Evolutionary conservation across 2,329 filamentous ascomycete genomes (phyloP).

Genomic region (Calonectria pteridis): DNA sequence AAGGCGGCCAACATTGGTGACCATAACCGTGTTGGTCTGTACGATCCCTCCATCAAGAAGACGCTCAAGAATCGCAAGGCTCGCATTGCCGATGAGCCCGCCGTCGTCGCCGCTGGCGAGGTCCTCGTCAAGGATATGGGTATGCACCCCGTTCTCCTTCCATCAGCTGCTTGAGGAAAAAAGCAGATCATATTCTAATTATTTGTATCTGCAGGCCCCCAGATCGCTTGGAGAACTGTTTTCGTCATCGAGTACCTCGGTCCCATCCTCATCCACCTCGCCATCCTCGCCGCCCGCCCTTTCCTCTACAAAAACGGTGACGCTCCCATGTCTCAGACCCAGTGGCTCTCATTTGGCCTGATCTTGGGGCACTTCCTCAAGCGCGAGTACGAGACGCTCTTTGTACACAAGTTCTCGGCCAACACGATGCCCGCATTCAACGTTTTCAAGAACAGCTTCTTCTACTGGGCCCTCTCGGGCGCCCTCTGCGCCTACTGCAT

Average conservation of each 20-base stretch:
- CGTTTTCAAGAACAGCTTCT: conserved; percentile 93
- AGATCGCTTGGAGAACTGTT: conserved; percentile 93
- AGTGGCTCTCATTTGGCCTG: conserved; percentile 80
- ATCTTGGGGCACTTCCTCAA: conserved; percentile 90
- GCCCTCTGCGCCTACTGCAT: conserved; percentile 86
- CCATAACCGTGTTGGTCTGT: conserved; percentile 73
- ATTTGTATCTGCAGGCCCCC: conserved; percentile 71
- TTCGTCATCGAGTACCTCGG: conserved; percentile 96
- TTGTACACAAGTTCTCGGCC: conserved; percentile 93
- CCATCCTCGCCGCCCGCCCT: conserved; percentile 78
- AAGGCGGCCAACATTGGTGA: conserved; percentile 64
- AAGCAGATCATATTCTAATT: background rate
- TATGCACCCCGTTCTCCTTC: conserved; percentile 56
- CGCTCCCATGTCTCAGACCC: conserved; percentile 70
- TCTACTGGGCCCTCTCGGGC: conserved; percentile 93
- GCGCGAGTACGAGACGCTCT: conserved; percentile 94
- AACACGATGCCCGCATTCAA: conserved; percentile 93
- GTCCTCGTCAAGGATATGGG: conserved; percentile 95
- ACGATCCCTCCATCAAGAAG: conserved; percentile 71
- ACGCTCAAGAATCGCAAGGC: conserved; percentile 73
- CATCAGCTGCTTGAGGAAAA: background rate
- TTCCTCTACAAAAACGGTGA: conserved; percentile 65
- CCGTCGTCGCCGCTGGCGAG: conserved; percentile 63
- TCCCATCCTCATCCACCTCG: conserved; percentile 87
- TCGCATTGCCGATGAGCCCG: conserved; percentile 60